Evolutionary conservation across 768 basidiomycete genomes (phyloP).

Genomic region (Scleroderma citrinum): DNA sequence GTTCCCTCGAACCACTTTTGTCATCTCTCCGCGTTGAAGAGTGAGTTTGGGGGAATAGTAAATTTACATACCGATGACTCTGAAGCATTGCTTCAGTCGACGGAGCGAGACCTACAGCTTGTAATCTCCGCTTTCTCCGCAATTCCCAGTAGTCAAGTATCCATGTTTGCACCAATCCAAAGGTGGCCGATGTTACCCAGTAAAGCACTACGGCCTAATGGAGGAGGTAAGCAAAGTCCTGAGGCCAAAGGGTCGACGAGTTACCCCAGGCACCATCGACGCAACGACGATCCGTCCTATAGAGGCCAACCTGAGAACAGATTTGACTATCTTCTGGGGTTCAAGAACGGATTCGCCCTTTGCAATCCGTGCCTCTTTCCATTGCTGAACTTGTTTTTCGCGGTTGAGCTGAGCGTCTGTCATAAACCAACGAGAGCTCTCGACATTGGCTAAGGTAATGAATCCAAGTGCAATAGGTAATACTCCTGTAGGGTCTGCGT

Average conservation of each 20-base stretch:
- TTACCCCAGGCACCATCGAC: constrained; percentile 65
- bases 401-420: constrained; percentile 51
- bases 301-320: constrained; percentile 49
- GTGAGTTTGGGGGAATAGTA: not conserved
- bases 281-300: constrained; percentile 64
- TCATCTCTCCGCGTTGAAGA: constrained; percentile 50
- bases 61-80: constrained; percentile 12
- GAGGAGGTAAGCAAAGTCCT: constrained; percentile 5
- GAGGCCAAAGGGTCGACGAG: constrained; percentile 14
- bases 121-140: constrained; percentile 28
- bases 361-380: constrained; percentile 38
- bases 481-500: constrained; percentile 63
- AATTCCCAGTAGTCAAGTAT: constrained; percentile 58
- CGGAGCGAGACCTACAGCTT: not conserved
- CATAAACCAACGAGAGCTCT: constrained; percentile 70
- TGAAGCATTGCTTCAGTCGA: constrained; percentile 1
- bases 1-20: constrained; percentile 73
- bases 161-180: constrained; percentile 74
- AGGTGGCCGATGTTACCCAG: constrained; percentile 72
- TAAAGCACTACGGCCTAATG: constrained; percentile 58
- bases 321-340: constrained; percentile 48
- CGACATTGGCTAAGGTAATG: constrained; percentile 73
- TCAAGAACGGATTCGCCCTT: constrained; percentile 41
- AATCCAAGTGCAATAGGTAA: constrained; percentile 69
- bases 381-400: constrained; percentile 41